phyloP scores from a whole-genome alignment of 768 basidiomycete genomes.

The Suillus lakei region DNA sequence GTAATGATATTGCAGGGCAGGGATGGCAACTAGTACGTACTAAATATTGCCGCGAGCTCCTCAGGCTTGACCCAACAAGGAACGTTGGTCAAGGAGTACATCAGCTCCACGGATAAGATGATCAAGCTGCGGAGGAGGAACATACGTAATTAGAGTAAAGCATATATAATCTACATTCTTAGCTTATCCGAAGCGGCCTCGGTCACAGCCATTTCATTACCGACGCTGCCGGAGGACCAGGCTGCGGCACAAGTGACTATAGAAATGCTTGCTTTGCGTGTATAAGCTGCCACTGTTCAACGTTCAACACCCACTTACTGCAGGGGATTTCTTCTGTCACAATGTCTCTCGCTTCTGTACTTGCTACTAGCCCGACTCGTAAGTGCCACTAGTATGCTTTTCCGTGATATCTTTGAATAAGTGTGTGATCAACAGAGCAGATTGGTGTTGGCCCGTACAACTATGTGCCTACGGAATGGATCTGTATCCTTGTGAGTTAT shows the following conservation, averaged over 20 bases:
- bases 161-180: background rate
- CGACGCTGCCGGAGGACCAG: background rate
- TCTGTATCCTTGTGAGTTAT: slow-evolving; percentile 34
- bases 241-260: background rate
- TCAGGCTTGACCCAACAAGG: too few species aligned
- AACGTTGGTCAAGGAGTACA: too few species aligned
- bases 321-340: background rate
- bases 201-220: background rate
- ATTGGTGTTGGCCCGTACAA: slow-evolving; percentile 30
- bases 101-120: too few species aligned
- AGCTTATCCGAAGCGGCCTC: background rate
- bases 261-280: background rate
- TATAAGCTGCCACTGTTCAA: background rate
- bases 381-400: background rate
- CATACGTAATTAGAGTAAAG: background rate
- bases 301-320: background rate
- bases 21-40: too few species aligned
- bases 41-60: too few species aligned
- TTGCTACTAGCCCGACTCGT: background rate
- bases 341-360: background rate
- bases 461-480: slow-evolving; percentile 45
- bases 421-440: background rate
- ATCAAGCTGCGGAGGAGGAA: too few species aligned
- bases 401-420: background rate
- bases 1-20: too few species aligned